phyloP scores from a whole-genome alignment of 257 asterid species.

The Primulina tabacum region DNA sequence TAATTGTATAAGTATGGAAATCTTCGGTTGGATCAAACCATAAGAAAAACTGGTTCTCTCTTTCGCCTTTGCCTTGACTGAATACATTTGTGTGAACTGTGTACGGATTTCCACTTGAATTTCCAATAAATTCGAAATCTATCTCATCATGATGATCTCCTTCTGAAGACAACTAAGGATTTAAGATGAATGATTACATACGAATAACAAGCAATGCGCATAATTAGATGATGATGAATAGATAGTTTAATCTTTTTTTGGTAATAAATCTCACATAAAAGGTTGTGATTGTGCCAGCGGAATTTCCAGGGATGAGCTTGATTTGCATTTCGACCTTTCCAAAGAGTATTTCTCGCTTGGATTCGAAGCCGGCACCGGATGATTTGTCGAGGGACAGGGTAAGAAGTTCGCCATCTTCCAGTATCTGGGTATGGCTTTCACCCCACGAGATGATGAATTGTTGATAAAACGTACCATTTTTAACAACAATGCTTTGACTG shows the following conservation, averaged over 20 bases:
- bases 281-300: constrained; percentile 94
- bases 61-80: constrained; percentile 65
- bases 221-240: no score
- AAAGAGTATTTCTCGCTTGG: constrained; percentile 59
- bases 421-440: constrained; percentile 44
- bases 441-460: constrained; percentile 69
- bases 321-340: constrained; percentile 71
- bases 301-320: constrained; percentile 72
- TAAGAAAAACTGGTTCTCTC: constrained; percentile 80
- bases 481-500: constrained; percentile 24
- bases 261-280: constrained; percentile 52
- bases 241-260: no score
- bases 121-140: constrained; percentile 83
- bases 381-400: constrained; percentile 54
- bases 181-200: neutral
- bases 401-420: constrained; percentile 64
- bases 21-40: constrained; percentile 91
- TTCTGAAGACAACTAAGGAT: constrained; percentile 55
- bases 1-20: constrained; percentile 75
- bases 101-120: constrained; percentile 77
- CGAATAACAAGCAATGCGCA: no score
- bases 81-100: constrained; percentile 82
- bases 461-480: constrained; percentile 57
- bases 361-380: constrained; percentile 78
- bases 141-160: constrained; percentile 81